phyloP scores from a whole-genome alignment of 495 filamentous ascomycete species.

The Tuber microsphaerosporum region DNA sequence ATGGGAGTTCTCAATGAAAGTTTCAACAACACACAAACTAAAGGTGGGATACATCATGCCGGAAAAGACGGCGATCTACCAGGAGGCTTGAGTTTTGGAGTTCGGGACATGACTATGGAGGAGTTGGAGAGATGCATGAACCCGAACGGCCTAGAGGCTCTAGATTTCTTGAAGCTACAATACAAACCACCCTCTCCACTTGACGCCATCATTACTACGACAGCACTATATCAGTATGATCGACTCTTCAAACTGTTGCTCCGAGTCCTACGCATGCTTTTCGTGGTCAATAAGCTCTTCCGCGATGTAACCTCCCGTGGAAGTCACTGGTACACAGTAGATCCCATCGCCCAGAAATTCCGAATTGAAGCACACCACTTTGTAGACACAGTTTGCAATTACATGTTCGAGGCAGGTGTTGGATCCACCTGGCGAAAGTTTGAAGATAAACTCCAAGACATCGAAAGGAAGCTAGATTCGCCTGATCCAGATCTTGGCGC shows the following conservation, averaged over 20 bases:
- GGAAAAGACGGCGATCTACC: conserved; percentile 52
- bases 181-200: conserved; percentile 73
- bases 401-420: conserved; percentile 73
- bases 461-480: conserved; percentile 54
- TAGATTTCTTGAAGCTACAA: conserved; percentile 82
- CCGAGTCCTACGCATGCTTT: conserved; percentile 69
- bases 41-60: conserved; percentile 21
- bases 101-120: conserved; percentile 67
- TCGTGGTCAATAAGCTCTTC: conserved; percentile 63
- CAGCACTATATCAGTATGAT: conserved; percentile 70
- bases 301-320: conserved; percentile 51
- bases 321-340: conserved; percentile 41
- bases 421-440: conserved; percentile 63
- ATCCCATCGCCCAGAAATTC: conserved; percentile 54
- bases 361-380: conserved; percentile 72
- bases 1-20: conserved; percentile 80
- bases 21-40: conserved; percentile 46
- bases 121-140: conserved; percentile 75
- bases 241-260: conserved; percentile 71
- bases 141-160: conserved; percentile 68
- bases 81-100: conserved; percentile 74
- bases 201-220: conserved; percentile 61
- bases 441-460: conserved; percentile 54
- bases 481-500: conserved; percentile 43
- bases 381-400: conserved; percentile 57